Evolutionary conservation across 768 basidiomycete species (phyloP).

Genomic region (Pholiota molesta): DNA sequence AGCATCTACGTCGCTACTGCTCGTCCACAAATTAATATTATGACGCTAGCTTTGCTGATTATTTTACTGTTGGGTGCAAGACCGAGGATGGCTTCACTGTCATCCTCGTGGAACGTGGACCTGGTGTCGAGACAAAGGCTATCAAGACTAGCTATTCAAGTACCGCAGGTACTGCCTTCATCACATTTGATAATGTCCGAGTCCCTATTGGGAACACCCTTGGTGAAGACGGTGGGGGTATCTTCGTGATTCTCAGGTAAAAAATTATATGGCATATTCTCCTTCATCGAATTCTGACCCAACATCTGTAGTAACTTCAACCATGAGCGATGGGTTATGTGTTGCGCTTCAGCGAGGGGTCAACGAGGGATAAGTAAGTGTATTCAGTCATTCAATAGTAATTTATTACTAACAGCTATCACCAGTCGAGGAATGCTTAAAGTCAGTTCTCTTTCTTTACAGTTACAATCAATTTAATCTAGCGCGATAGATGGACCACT

Average conservation of each 20-base stretch:
- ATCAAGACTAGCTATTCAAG: constrained; percentile 79
- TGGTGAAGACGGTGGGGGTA: constrained; percentile 49
- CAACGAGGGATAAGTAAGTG: constrained; percentile 35
- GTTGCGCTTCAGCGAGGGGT: constrained; percentile 66
- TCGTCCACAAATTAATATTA: background rate
- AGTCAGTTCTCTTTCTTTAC: constrained; percentile 40
- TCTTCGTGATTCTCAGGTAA: constrained; percentile 39
- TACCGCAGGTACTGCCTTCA: constrained; percentile 82
- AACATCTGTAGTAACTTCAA: constrained; percentile 74
- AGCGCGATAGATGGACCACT: constrained; percentile 65
- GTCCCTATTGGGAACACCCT: constrained; percentile 90
- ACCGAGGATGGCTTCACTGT: constrained; percentile 78
- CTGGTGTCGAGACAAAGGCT: constrained; percentile 72
- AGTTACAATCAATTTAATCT: background rate
- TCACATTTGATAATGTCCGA: constrained; percentile 82
- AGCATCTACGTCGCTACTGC: constrained; percentile 24
- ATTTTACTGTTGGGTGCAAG: constrained; percentile 76
- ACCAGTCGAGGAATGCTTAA: constrained; percentile 82
- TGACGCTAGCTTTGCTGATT: constrained; percentile 45
- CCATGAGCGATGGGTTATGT: constrained; percentile 94
- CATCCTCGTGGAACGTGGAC: constrained; percentile 67
- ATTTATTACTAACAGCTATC: background rate
- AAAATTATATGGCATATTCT: too few relatives aligned
- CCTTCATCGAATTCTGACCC: background rate
- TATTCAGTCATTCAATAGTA: background rate